A percentile compares a stretch with the other conserved stretches of the same genome.
phyloP scores from a whole-genome alignment of 768 basidiomycete genomes.

The Exidia glandulosa region DNA sequence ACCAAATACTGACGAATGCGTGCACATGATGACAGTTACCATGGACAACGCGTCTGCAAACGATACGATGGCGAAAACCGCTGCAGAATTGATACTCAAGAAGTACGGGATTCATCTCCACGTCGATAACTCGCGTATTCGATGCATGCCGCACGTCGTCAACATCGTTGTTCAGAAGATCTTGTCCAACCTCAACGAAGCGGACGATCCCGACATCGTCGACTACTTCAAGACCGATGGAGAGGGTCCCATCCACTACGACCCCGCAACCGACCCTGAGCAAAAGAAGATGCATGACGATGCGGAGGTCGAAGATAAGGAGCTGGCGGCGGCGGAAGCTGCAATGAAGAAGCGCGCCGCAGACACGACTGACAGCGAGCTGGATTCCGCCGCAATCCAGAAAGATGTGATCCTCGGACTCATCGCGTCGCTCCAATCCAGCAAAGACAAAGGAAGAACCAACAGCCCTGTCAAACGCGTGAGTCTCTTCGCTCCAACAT shows the following conservation, averaged over 20 bases:
- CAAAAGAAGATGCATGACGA: constrained; percentile 10
- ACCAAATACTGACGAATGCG: constrained; percentile 5
- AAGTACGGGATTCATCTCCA: constrained; percentile 11
- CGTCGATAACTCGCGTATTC: constrained; percentile 22
- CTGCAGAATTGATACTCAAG: constrained; percentile 9
- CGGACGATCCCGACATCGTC: constrained; percentile 12
- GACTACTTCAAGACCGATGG: constrained; percentile 21
- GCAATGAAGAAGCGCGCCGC: background rate
- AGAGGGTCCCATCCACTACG: constrained; percentile 20
- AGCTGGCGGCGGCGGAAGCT: constrained; percentile 7
- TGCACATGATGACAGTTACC: constrained; percentile 14
- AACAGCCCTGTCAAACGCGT: constrained; percentile 10
- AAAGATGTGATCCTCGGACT: too few species aligned
- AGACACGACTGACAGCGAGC: background rate
- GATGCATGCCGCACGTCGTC: constrained; percentile 23
- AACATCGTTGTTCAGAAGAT: constrained; percentile 29
- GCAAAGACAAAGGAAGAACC: too few species aligned
- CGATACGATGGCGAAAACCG: constrained; percentile 20
- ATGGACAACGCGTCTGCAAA: constrained; percentile 26
- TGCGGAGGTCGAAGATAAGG: background rate
- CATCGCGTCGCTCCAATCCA: too few species aligned
- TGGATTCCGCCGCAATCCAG: background rate
- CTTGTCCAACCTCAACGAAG: constrained; percentile 14
- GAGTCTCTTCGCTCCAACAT: background rate
- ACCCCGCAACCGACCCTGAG: constrained; percentile 15